Evolutionary conservation across 257 asterid genomes (phyloP).

Genomic region (Fraxinus pennsylvanica): DNA sequence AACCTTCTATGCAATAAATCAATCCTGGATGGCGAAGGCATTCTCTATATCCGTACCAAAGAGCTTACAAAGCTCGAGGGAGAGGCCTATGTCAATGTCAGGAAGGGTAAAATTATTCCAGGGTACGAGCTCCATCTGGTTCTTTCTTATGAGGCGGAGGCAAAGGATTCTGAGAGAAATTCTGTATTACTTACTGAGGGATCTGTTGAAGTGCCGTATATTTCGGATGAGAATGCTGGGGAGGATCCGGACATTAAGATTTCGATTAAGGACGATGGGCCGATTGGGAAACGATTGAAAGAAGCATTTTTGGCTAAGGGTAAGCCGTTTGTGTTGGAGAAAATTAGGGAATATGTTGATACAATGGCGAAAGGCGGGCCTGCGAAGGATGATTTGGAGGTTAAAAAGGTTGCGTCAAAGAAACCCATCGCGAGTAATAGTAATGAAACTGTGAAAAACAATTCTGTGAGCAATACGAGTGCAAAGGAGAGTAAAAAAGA

Average conservation of each 20-base stretch:
- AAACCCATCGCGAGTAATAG: constrained; percentile 23
- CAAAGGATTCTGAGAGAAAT: constrained; percentile 57
- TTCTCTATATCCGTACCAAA: constrained; percentile 47
- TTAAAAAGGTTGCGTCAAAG: constrained; percentile 49
- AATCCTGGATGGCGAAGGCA: constrained; percentile 69
- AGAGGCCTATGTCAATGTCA: constrained; percentile 89
- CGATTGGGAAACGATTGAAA: constrained; percentile 63
- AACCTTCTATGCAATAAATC: constrained; percentile 55
- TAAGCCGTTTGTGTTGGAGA: constrained; percentile 73
- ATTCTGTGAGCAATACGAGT: neutral
- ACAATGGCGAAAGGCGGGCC: constrained; percentile 91
- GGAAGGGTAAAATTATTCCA: constrained; percentile 88
- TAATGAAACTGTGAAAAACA: neutral
- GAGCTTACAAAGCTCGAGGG: constrained; percentile 70
- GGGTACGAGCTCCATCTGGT: constrained; percentile 74
- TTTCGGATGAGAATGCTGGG: constrained; percentile 89
- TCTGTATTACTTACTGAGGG: constrained; percentile 61
- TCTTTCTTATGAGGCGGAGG: constrained; percentile 75
- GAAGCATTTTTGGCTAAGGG: constrained; percentile 76
- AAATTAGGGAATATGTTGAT: constrained; percentile 55
- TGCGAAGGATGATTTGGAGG: constrained; percentile 83
- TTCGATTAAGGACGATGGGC: constrained; percentile 74
- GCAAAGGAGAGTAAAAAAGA: constrained; percentile 47
- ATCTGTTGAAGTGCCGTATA: constrained; percentile 73
- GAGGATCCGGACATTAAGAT: constrained; percentile 82